Conservation (phyloP, 331 rosid species). For the Malus hybrid region DNA sequence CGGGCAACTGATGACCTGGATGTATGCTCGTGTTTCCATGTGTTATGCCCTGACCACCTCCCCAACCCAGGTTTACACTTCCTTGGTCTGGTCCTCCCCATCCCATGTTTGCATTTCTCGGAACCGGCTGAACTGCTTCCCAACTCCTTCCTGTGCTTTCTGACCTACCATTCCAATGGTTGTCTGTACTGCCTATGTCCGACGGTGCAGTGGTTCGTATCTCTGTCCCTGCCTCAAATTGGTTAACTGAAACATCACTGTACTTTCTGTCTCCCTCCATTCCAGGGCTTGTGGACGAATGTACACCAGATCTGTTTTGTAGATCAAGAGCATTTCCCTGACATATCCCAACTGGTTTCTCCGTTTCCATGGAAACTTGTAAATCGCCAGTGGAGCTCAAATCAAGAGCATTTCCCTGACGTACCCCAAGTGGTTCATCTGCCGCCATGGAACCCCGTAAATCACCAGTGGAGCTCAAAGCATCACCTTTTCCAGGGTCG, state of each 20-base stretch:
- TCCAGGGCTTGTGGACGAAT: constrained; percentile 46
- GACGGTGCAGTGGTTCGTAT: constrained; percentile 14
- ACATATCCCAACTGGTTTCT: constrained; percentile 26
- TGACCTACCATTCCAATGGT: constrained; percentile 39
- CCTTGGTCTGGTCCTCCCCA: constrained; percentile 48
- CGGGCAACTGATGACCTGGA: constrained; percentile 22
- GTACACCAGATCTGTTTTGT: constrained; percentile 36
- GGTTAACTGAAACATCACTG: constrained; percentile 25
- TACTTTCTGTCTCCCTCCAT: constrained; percentile 41
- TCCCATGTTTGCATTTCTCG: constrained; percentile 23
- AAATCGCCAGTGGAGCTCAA: constrained; percentile 67
- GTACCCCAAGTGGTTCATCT: constrained; percentile 33
- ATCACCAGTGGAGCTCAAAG: constrained; percentile 71
- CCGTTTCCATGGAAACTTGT: constrained; percentile 43
- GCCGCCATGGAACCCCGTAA: constrained; percentile 39
- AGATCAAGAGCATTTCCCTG: constrained; percentile 40
- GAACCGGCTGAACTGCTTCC: constrained; percentile 13
- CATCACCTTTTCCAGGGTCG: constrained; percentile 75
- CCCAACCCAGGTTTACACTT: constrained; percentile 28
- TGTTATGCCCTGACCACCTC: constrained; percentile 32
- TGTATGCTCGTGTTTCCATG: constrained; percentile 35
- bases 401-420: constrained; percentile 33
- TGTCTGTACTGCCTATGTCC: constrained; percentile 26
- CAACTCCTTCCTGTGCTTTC: constrained; percentile 20
- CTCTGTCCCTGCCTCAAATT: constrained; percentile 21